phyloP scores from a whole-genome alignment of 148 eudicot species.

The Limonium bicolor region DNA sequence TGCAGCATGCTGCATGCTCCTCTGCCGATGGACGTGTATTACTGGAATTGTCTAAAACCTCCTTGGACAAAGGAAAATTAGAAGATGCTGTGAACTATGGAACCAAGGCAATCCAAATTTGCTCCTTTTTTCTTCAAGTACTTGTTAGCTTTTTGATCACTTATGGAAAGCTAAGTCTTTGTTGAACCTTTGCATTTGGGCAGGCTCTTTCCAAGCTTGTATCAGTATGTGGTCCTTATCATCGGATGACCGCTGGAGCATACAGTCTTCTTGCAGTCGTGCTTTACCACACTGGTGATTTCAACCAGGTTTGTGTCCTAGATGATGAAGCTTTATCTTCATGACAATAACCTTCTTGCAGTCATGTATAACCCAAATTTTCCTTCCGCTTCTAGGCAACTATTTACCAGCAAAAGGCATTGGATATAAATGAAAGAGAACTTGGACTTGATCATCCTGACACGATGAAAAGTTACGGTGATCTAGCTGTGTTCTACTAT shows the following conservation, averaged over 20 bases:
- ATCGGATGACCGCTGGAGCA: slow-evolving; percentile 97
- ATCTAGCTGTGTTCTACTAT: slow-evolving; percentile 89
- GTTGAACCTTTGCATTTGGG: slow-evolving; percentile 8
- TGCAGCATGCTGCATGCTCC: slow-evolving; percentile 90
- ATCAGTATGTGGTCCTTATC: slow-evolving; percentile 89
- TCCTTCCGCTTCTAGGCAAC: slow-evolving; percentile 90
- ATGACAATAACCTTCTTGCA: background rate
- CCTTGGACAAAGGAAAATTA: slow-evolving; percentile 87
- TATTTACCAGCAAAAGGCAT: slow-evolving; percentile 91
- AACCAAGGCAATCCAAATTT: slow-evolving; percentile 61
- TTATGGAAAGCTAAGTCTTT: too few relatives aligned
- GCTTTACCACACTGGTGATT: slow-evolving; percentile 89
- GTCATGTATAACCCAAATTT: too few relatives aligned
- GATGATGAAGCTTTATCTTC: background rate
- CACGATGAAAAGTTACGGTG: slow-evolving; percentile 97
- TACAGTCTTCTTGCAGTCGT: slow-evolving; percentile 94
- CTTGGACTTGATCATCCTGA: slow-evolving; percentile 98
- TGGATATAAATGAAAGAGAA: slow-evolving; percentile 96
- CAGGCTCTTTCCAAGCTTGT: slow-evolving; percentile 81
- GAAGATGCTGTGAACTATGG: slow-evolving; percentile 95
- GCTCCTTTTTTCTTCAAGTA: too few relatives aligned
- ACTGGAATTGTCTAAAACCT: slow-evolving; percentile 84
- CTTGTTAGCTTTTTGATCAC: too few relatives aligned
- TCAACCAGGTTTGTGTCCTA: slow-evolving; percentile 64
- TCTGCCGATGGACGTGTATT: slow-evolving; percentile 95